Evolutionary conservation across 192 early-diverging fungal species (phyloP), one percentile per base, ranked within the genome.

Genomic region (Mortierella alpina): DNA sequence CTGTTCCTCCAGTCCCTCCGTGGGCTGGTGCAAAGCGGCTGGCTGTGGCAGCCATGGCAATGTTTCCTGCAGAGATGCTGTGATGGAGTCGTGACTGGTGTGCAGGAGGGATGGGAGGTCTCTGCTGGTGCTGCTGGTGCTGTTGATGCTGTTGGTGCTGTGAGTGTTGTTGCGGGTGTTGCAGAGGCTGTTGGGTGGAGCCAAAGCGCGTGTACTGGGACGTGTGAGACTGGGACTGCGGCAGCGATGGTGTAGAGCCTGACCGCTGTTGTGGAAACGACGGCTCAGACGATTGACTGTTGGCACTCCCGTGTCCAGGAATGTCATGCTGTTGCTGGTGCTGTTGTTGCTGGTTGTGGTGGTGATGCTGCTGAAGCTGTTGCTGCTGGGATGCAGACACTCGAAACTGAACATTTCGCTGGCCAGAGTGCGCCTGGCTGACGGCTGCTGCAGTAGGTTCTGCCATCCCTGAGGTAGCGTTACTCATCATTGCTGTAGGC

Each of bases 41-140:
- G 2, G 65, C 58, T 23, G 58, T 68, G 2, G 66, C 69, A 5
- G 42, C 14, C 52, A 80, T 56, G 1, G 63, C 44, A 41, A 80
- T 80, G 40, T 80, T 80, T 9, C 77, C 77, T 9, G 70, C 66
- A 13, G 77, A 80, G 20, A 63, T 55, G 14, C 77, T 80, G 47
- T 80, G 77, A 59, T 80, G 70, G 1, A 80, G 48, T 52, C 77
- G 77, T 44, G 76, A 68, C 22, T 79, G 76, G 39, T 72, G 77
- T 1, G 53, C 39, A 0, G 77, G 77, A 31, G 77, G 64, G 17
- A 80, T 67, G 12, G 77, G 77, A 3, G 77, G 77, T 31, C 77
- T 49, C 55, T 79, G 75, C 18, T 80, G 70, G 2, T 72, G 75
- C 13, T 76, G 75, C 40, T 70, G 68, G 1, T 70, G 53, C 8